These are phyloP conservation scores for Multifurca ochricompacta DNA, from an alignment of 768 basidiomycete genomes.

Conservation along the genomic window DNA sequence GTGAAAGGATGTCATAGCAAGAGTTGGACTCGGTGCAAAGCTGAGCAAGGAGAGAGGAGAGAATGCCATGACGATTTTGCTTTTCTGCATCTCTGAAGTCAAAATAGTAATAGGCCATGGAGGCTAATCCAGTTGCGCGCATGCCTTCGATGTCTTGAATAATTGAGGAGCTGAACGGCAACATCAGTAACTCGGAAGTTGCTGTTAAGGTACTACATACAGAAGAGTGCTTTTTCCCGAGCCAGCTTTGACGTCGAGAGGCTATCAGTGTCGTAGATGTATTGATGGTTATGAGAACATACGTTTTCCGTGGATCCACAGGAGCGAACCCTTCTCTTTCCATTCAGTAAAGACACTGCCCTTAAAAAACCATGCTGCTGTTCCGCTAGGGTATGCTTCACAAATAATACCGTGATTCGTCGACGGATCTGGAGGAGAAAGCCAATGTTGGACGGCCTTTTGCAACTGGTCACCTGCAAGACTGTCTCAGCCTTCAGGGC, in stretches of 20 bases:
- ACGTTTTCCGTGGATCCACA: constrained; percentile 13
- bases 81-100: constrained; percentile 4
- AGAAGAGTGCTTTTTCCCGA: no score
- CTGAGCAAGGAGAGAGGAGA: constrained; percentile 6
- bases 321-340: not conserved
- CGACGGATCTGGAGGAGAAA: constrained; percentile 1
- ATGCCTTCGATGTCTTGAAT: not conserved
- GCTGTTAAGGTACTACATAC: not conserved
- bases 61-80: not conserved
- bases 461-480: not conserved
- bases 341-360: not conserved
- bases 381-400: not conserved
- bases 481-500: not conserved
- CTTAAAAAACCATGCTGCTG: not conserved
- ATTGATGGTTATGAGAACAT: not conserved
- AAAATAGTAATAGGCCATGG: constrained; percentile 8
- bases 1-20: not conserved
- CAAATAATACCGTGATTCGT: not conserved
- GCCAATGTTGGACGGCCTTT: not conserved
- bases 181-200: not conserved
- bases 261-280: not conserved
- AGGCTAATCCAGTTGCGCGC: not conserved
- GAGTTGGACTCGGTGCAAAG: not conserved
- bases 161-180: not conserved
- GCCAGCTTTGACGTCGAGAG: no score